Base-by-base conservation (phyloP, 495 filamentous ascomycete genomes). In the Hamigera avellanea region DNA sequence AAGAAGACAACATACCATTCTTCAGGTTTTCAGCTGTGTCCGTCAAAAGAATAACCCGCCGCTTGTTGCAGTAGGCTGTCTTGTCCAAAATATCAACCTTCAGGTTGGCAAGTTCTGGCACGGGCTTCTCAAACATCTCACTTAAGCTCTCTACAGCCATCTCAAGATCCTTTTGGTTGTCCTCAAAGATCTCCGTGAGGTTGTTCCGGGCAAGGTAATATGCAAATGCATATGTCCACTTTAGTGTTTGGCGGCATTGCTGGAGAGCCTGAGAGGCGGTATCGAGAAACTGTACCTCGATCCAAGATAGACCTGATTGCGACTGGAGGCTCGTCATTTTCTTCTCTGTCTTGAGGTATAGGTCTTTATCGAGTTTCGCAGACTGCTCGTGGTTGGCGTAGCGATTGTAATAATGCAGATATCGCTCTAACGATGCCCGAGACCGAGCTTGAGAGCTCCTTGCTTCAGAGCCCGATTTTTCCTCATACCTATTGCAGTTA, bases 361-460 rank as follows among this genome's bases (percentile, higher is more conserved):
- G 78, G 53, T 98, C 91, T 61, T 93, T 95, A 54, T 98, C 91
- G 8, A 98, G 77, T 39, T 89, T 89, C 8, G 91, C 91, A 9
- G 86, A 95, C 57, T 96, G 93, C 57, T 96, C 93, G 66, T 98
- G 91, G 56, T 96, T 98, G 31, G 89, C 87, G 49, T 95, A 98
- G 39, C 91, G 81, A 57, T 98, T 96, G 60, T 96, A 98, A 63
- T 98, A 98, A 62, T 96, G 85, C 19, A 98, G 70, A 41, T 98
- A 98, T 8, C 91, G 76, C 49, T 98, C 91, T 18, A 98, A 64
- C 6, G 82, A 93, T 14, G 86, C 80, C 2, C 91, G 73, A 13
- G 87, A 95, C 51, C 77, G 81, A 8, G 93, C 87, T 54, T 96
- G 93, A 2, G 81, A 84, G 48, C 88, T 83, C 12, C 93, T 72